Conservation (phyloP, 139 green algal genomes). For the Picochlorum sp. region DNA sequence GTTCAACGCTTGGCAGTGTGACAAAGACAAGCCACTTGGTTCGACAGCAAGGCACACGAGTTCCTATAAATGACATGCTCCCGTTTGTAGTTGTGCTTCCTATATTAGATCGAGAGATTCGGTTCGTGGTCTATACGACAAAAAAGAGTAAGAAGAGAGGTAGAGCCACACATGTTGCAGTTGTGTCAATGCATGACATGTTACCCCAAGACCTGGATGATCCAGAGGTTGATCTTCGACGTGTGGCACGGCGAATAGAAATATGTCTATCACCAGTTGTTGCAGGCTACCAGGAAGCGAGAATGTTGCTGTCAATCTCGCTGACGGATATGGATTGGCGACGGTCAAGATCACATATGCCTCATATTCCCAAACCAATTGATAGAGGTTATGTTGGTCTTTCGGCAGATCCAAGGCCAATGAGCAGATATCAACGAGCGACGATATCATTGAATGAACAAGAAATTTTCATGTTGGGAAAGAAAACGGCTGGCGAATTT, state of each 20-base stretch:
- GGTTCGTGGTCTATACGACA: background rate
- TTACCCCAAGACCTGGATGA: background rate
- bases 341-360: background rate
- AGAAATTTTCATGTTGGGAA: background rate
- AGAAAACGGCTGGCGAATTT: background rate
- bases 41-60: background rate
- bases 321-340: background rate
- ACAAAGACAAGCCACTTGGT: background rate
- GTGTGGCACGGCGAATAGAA: background rate
- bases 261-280: background rate
- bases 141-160: slow-evolving; percentile 7
- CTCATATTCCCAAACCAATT: no score
- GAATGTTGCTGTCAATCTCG: background rate
- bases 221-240: background rate
- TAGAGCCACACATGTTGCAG: background rate
- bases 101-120: background rate
- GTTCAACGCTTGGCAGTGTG: background rate
- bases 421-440: background rate
- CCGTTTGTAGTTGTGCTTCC: background rate
- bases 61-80: background rate
- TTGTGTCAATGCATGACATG: background rate
- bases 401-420: background rate
- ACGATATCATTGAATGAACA: background rate
- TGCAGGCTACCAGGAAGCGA: background rate
- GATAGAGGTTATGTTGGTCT: background rate